Base-by-base conservation (phyloP, 306 rosid species). In the Crotalaria pallida region DNA sequence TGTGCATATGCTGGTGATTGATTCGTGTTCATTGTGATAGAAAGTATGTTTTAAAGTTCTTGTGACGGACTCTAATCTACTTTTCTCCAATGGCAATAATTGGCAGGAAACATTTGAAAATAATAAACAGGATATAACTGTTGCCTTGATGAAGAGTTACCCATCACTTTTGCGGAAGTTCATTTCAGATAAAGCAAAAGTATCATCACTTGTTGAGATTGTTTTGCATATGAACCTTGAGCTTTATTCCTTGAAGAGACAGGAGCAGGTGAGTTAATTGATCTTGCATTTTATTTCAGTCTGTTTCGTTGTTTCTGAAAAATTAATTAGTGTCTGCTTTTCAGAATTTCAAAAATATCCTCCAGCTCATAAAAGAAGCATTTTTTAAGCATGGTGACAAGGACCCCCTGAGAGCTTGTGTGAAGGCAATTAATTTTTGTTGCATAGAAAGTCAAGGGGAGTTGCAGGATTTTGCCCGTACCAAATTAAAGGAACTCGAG, bases 341-440 rank as follows among this genome's bases (percentile, higher is more conserved):
- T 60, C 94, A 94, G 98, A 90, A 81, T 73, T 94, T 90, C 66
- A 91, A 80, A 84, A 90, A 23, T 75, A 77, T 88, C 61, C 96
- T 90, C 57, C 97, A 84, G 82, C 96, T 94, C 50, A 70, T 90
- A 73, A 89, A 88, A 85, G 97, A 94, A 61, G 87, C 96, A 27
- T 94, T 88, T 85, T 90, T 94, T 49, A 94, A 83, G 75, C 96
- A 85, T 81, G 88, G 96, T 51, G 96, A 94, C 81, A 90, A 87
- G 87, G 97, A 88, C 21, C 88, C 94, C 23, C 81, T 94, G 70
- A 85, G 98, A 83, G 87, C 92, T 67, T 94, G 96, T 56, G 82
- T 88, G 72, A 87, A 77, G 84, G 97, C 97, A 55, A 80, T 90
- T 49, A 76, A 74, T 66, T 86, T 84, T 75, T 88, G 97, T 65